A percentile compares a stretch with the other conserved stretches of the same genome.
These are phyloP conservation scores for Citeromyces matritensis DNA, from an alignment of 805 yeast genomes.

Conservation along the genomic window DNA sequence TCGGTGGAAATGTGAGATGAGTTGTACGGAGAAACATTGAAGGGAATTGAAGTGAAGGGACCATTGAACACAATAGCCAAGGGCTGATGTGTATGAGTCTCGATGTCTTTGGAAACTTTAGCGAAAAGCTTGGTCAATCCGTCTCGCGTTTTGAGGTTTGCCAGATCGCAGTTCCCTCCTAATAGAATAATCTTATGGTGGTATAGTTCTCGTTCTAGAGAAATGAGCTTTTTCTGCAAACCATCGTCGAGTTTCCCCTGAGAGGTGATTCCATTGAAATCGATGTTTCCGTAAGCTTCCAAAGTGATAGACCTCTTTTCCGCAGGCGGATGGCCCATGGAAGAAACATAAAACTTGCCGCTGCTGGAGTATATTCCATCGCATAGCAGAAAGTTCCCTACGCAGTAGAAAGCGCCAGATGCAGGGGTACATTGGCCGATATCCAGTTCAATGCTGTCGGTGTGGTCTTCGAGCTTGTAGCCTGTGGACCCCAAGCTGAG, in stretches of 20 bases:
- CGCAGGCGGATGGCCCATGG: slow-evolving; percentile 78
- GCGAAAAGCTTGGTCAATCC: slow-evolving; percentile 51
- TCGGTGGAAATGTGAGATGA: slow-evolving; percentile 30
- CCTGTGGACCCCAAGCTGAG: slow-evolving; percentile 47
- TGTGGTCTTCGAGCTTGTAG: slow-evolving; percentile 70
- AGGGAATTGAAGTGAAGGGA: slow-evolving; percentile 57
- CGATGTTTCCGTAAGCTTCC: slow-evolving; percentile 67
- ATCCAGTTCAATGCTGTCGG: slow-evolving; percentile 61
- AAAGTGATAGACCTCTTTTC: slow-evolving; percentile 55
- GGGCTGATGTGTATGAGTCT: slow-evolving; percentile 21
- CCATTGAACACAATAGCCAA: slow-evolving; percentile 69
- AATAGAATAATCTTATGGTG: slow-evolving; percentile 51
- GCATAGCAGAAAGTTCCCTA: slow-evolving; percentile 66
- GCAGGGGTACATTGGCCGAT: slow-evolving; percentile 46
- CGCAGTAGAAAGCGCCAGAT: slow-evolving; percentile 47
- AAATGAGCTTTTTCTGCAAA: slow-evolving; percentile 35
- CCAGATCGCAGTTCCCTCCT: slow-evolving; percentile 64
- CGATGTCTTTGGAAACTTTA: slow-evolving; percentile 33
- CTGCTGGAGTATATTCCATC: slow-evolving; percentile 76
- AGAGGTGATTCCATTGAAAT: slow-evolving; percentile 23
- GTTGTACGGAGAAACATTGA: slow-evolving; percentile 28
- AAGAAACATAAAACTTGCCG: slow-evolving; percentile 58
- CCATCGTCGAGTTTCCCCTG: slow-evolving; percentile 35
- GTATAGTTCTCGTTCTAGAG: slow-evolving; percentile 37
- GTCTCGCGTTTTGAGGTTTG: slow-evolving; percentile 39